Base-by-base conservation (phyloP, 108 stramenopile species). In the Cyclotella atomus region DNA sequence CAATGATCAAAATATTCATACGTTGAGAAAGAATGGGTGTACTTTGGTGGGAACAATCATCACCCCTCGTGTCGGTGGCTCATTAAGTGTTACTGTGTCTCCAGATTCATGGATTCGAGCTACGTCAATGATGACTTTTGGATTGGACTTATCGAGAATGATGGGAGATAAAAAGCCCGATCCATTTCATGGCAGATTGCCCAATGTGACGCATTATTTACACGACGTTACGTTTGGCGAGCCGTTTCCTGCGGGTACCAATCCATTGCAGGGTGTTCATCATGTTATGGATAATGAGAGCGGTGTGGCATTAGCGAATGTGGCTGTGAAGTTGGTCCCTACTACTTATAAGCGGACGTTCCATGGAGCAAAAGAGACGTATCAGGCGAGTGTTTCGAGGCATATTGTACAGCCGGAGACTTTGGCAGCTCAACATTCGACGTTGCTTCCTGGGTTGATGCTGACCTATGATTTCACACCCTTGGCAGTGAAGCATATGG, bases 391-490 rank as follows among this genome's bases (percentile, higher is more conserved):
- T 2, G 88, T 90, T 6, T 64, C 79, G 2, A 65, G 82, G 21
- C 87, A 91, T 54, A 85, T 88, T 27, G 81, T 95, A 0, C 81
- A 92, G 53, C 91, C 93, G 14, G 87, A 89, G 45, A 85, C 87
- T 0, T 64, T 95, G 79, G 87, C 87, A 8, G 49, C 63, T 1
- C 71, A 83, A 20, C 77, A 85, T 41, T 81, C 87, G 29, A 65
- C 83, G 16, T 53, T 74, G 30, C 46, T 91, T 64, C 93, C 93
- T 24, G 93, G 93, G 10, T 62, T 95, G 55, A 68, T 77, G 44
- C 19, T 95, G 23, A 69, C 64, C 12, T 95, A 95, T 67, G 93
- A 95, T 55, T 89, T 95, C 43, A 90, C 89, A 8, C 93, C 93
- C 0, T 59, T 95, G 70, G 90, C 91, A 25, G 89, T 95, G 8